phyloP scores from a whole-genome alignment of 2,329 filamentous ascomycete genomes.

The Colletotrichum caudatum region DNA sequence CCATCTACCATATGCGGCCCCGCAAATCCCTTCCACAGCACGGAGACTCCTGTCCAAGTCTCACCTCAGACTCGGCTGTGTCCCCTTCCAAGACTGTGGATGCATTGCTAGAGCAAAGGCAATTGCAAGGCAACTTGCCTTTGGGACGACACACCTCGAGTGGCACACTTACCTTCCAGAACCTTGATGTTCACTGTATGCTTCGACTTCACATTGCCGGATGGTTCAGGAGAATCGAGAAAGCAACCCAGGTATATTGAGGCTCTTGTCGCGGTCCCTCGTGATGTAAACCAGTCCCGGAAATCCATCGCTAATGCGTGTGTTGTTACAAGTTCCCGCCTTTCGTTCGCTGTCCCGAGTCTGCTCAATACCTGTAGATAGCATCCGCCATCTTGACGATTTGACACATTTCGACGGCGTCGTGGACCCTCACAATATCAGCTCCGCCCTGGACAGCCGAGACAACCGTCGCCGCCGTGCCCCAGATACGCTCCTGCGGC shows the following conservation, averaged over 20 bases:
- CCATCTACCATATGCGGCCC: background rate
- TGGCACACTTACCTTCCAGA: background rate
- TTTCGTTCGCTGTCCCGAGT: background rate
- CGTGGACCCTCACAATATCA: slow-evolving; percentile 93
- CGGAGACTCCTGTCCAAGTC: background rate
- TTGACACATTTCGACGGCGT: slow-evolving; percentile 86
- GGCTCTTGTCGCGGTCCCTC: slow-evolving; percentile 11
- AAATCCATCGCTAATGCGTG: background rate
- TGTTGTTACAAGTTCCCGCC: background rate
- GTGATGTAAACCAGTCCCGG: background rate
- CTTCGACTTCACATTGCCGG: background rate
- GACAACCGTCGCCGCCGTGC: slow-evolving; percentile 88
- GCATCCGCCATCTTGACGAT: slow-evolving; percentile 91
- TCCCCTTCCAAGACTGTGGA: background rate
- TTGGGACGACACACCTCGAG: background rate
- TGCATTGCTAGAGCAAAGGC: background rate
- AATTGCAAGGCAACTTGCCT: background rate
- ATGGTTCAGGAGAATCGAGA: too few species aligned
- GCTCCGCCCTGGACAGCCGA: slow-evolving; percentile 89
- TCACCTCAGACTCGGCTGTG: background rate
- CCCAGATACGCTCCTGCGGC: slow-evolving; percentile 79
- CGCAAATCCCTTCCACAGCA: background rate
- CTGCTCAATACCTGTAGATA: slow-evolving; percentile 74
- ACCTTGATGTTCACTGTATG: background rate
- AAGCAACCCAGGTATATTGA: background rate